phyloP scores from a whole-genome alignment of 352 stramenopile genomes.

The Aphanomyces euteiches region DNA sequence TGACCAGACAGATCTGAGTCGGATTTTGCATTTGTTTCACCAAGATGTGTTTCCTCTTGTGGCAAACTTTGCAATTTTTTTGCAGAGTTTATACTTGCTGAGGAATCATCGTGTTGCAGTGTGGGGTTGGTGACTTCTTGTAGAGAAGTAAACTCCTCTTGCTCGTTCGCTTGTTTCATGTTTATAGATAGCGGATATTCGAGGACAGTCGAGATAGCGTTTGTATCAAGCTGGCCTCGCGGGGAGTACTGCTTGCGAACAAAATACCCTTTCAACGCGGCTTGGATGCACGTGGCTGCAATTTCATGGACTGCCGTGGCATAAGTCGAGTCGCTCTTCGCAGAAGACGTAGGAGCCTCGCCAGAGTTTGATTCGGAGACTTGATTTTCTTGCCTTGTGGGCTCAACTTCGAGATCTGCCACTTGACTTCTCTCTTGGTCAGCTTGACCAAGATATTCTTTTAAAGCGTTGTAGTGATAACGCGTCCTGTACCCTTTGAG shows the following conservation, averaged over 20 bases:
- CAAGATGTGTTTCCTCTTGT: too few species aligned
- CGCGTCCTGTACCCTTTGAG: conserved; percentile 9
- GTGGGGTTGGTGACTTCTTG: too few species aligned
- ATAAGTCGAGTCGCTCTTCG: neutral
- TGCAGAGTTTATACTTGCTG: too few species aligned
- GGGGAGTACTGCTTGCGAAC: conserved; percentile 34
- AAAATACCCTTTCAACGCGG: conserved; percentile 53
- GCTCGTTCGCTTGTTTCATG: too few species aligned
- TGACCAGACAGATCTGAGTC: neutral
- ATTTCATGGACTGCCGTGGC: conserved; percentile 41
- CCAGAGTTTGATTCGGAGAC: too few species aligned
- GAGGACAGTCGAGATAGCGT: too few species aligned
- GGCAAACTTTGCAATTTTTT: too few species aligned
- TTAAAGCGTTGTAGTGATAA: neutral
- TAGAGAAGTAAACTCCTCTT: too few species aligned
- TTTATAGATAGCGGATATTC: too few species aligned
- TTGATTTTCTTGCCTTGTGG: conserved; percentile 16
- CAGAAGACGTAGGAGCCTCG: too few species aligned
- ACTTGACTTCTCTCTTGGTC: neutral
- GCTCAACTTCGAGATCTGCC: neutral
- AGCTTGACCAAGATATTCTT: neutral
- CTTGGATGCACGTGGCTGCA: conserved; percentile 68
- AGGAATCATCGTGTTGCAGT: too few species aligned
- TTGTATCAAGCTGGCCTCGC: conserved; percentile 19
- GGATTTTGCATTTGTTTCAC: neutral